A percentile compares a stretch with the other conserved stretches of the same genome.
Evolutionary conservation across 768 basidiomycete species (phyloP).

Genomic region (Pulveroboletus ravenelii): DNA sequence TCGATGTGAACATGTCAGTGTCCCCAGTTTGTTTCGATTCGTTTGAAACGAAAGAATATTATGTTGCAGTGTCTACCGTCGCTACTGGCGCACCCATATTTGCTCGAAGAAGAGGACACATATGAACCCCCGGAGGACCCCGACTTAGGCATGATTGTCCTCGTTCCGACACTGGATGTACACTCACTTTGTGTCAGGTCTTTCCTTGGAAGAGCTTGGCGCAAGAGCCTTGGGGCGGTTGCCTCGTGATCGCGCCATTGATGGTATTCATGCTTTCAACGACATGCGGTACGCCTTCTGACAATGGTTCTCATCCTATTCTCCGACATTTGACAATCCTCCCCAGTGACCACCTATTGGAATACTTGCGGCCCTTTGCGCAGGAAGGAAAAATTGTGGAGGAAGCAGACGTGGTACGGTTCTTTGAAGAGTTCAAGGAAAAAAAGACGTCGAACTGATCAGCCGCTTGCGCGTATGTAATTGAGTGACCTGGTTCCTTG

Average conservation of each 20-base stretch:
- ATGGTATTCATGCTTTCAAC: conserved; percentile 82
- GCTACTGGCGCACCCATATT: conserved; percentile 50
- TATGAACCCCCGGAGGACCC: conserved; percentile 86
- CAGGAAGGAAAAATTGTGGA: conserved; percentile 70
- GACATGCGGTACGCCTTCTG: conserved; percentile 59
- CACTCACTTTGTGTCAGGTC: conserved; percentile 36
- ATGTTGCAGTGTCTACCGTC: conserved; percentile 51
- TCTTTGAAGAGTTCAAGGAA: conserved; percentile 55
- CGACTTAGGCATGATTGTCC: conserved; percentile 55
- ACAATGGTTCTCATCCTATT: not conserved
- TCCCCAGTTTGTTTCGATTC: not conserved
- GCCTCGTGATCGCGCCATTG: conserved; percentile 76
- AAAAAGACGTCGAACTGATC: conserved; percentile 10
- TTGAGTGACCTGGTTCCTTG: not conserved
- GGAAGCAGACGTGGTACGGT: conserved; percentile 63
- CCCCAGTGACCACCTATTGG: conserved; percentile 61
- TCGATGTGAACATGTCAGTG: conserved; percentile 53
- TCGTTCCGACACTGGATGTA: not conserved
- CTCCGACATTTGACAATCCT: conserved; percentile 1
- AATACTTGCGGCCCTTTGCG: conserved; percentile 75
- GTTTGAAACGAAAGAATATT: not conserved
- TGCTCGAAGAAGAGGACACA: conserved; percentile 75
- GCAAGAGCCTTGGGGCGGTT: conserved; percentile 69
- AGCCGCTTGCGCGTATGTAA: not conserved
- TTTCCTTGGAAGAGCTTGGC: conserved; percentile 80